Conservation (phyloP, 2,329 filamentous ascomycete genomes). For the Talaromyces sp. region DNA sequence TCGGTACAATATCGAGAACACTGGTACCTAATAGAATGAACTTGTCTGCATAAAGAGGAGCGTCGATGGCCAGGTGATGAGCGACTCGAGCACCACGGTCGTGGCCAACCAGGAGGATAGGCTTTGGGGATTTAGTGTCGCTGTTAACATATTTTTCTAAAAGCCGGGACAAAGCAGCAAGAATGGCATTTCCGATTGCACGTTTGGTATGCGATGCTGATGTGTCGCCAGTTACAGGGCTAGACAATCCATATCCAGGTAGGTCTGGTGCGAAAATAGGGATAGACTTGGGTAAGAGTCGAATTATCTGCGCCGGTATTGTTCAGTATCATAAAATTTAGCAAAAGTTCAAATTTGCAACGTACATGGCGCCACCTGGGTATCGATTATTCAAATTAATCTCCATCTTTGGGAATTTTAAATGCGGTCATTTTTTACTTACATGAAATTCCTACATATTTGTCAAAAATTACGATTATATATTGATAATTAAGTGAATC, state of each 20-base stretch:
- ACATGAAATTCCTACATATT: background rate
- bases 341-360: background rate
- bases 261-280: conserved; percentile 45
- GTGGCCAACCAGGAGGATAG: conserved; percentile 45
- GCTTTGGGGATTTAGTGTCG: background rate
- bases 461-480: background rate
- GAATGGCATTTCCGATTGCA: conserved; percentile 13
- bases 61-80: conserved; percentile 50
- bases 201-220: conserved; percentile 15
- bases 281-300: conserved; percentile 30
- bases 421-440: background rate
- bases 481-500: conserved; percentile 7
- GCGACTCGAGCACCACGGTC: conserved; percentile 53
- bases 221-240: conserved; percentile 17
- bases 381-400: background rate
- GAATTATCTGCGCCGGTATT: conserved; percentile 25
- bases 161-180: conserved; percentile 4
- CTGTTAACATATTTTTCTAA: background rate
- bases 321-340: background rate
- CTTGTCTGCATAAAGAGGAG: conserved; percentile 35
- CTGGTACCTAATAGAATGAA: conserved; percentile 38
- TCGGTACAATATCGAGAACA: conserved; percentile 51
- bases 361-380: conserved; percentile 7
- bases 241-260: conserved; percentile 43
- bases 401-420: background rate